Evolutionary conservation across 2,329 filamentous ascomycete genomes (phyloP).

Genomic region (Graphiopsis chlorocephala): DNA sequence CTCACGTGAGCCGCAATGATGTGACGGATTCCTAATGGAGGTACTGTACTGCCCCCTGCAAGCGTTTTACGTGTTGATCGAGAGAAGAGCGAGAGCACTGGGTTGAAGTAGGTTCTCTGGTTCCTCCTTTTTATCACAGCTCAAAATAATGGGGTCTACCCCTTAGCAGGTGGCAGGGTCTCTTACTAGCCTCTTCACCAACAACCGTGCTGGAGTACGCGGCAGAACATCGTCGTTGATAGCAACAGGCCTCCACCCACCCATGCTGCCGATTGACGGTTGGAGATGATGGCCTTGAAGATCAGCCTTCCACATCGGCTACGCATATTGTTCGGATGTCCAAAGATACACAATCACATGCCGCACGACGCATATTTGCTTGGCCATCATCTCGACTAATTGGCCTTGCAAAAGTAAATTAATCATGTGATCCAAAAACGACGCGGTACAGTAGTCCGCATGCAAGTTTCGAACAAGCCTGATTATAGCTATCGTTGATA

Average conservation of each 20-base stretch:
- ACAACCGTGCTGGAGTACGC: neutral
- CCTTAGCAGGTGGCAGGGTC: neutral
- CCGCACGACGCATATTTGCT: neutral
- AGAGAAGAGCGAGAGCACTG: neutral
- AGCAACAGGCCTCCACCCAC: neutral
- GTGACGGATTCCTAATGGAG: neutral
- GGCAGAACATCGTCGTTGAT: neutral
- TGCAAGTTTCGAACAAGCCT: neutral
- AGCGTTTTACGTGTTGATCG: neutral
- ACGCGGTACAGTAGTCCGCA: neutral
- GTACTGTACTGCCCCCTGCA: neutral
- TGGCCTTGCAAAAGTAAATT: neutral
- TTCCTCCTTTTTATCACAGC: neutral
- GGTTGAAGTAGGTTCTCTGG: neutral
- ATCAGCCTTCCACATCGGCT: neutral
- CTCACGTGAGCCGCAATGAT: neutral
- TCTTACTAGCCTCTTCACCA: neutral
- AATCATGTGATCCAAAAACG: neutral
- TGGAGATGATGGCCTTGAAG: neutral
- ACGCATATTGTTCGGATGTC: neutral
- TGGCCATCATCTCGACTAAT: conserved; percentile 1
- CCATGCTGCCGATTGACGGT: neutral
- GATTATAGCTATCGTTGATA: neutral
- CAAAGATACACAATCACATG: neutral
- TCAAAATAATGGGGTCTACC: neutral